phyloP scores from a whole-genome alignment of 495 filamentous ascomycete species.

The Bombardia bombarda region DNA sequence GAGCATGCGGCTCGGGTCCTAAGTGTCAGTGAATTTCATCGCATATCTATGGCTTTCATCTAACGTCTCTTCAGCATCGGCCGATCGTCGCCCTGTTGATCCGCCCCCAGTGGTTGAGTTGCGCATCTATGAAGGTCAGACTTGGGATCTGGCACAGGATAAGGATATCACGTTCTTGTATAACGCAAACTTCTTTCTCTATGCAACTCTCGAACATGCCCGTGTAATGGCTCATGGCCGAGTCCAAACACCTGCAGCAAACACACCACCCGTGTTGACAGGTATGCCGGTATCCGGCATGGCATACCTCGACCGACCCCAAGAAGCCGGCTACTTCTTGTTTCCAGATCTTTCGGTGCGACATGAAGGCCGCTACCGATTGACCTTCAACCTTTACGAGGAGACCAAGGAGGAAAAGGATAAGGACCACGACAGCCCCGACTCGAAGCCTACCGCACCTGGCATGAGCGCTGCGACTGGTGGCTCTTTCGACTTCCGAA shows the following conservation, averaged over 20 bases:
- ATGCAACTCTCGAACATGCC: conserved; percentile 81
- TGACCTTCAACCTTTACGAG: conserved; percentile 91
- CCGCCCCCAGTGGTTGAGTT: conserved; percentile 95
- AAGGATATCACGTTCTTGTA: conserved; percentile 85
- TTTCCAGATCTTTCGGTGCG: conserved; percentile 96
- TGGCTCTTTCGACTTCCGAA: conserved; percentile 40
- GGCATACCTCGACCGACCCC: conserved; percentile 89
- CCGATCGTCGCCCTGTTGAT: conserved; percentile 93
- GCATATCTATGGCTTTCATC: conserved; percentile 1
- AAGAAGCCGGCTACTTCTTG: conserved; percentile 91
- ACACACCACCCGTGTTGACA: conserved; percentile 77
- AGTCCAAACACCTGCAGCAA: conserved; percentile 51
- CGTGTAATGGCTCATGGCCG: conserved; percentile 80
- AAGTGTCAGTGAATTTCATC: conserved; percentile 60
- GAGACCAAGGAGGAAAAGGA: conserved; percentile 65
- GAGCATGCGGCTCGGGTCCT: conserved; percentile 90
- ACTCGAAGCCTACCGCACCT: conserved; percentile 8
- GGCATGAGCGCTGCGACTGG: conserved; percentile 15
- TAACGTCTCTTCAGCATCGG: conserved; percentile 56
- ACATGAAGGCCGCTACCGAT: conserved; percentile 83
- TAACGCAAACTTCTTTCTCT: conserved; percentile 97
- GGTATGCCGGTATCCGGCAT: conserved; percentile 95
- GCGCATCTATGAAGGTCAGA: conserved; percentile 74
- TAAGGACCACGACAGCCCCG: conserved; percentile 32
- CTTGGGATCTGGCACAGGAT: conserved; percentile 46